phyloP scores from a whole-genome alignment of 2,329 filamentous ascomycete genomes.

The Ophiostoma ips region DNA sequence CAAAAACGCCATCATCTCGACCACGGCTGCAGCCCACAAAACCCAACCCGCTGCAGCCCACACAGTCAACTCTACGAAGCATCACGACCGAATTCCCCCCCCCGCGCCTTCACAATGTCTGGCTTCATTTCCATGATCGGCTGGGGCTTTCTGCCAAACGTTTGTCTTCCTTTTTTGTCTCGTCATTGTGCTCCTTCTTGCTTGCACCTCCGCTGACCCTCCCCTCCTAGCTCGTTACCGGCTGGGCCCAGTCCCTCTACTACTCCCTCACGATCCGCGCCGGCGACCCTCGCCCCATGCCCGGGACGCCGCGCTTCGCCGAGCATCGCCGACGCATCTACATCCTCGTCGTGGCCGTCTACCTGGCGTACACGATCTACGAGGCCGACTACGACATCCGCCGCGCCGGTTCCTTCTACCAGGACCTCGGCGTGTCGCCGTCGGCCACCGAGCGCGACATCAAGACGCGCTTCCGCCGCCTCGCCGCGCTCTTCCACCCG shows the following conservation, averaged over 20 bases:
- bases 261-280: conserved; percentile 83
- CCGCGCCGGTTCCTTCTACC: conserved; percentile 62
- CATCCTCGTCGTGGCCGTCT: conserved; percentile 65
- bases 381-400: conserved; percentile 77
- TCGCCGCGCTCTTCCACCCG: conserved; percentile 62
- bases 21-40: no score
- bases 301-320: conserved; percentile 53
- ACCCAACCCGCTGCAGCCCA: no score
- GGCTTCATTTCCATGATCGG: conserved; percentile 38
- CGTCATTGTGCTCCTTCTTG: not conserved
- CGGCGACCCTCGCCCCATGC: conserved; percentile 64
- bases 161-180: conserved; percentile 15
- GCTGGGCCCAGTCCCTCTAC: conserved; percentile 65
- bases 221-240: conserved; percentile 66
- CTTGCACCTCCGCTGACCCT: not conserved
- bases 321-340: conserved; percentile 72
- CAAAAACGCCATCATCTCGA: no score
- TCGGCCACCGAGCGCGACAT: conserved; percentile 60
- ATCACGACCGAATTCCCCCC: no score
- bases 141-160: conserved; percentile 43
- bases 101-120: conserved; percentile 34
- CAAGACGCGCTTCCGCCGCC: conserved; percentile 70
- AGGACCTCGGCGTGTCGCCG: conserved; percentile 56
- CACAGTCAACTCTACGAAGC: no score
- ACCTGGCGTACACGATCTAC: conserved; percentile 84